Evolutionary conservation across 1,284 basidiomycete genomes (phyloP).

Genomic region (Rhodotorula glutinis): DNA sequence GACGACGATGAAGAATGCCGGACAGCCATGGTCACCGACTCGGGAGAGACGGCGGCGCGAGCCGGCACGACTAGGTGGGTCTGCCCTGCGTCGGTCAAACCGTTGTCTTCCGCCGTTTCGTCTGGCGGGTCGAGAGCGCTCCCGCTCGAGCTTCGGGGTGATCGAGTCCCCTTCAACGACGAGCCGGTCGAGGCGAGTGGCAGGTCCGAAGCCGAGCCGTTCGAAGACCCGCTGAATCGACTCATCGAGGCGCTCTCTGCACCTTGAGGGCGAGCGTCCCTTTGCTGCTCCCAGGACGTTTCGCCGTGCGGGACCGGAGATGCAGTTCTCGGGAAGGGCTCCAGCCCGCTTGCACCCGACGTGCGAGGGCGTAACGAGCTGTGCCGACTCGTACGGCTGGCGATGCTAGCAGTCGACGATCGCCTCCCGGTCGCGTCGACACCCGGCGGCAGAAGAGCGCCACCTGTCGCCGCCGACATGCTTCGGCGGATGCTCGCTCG

Average conservation of each 20-base stretch:
- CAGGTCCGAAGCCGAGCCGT: constrained; percentile 54
- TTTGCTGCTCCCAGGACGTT: constrained; percentile 35
- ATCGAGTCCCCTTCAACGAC: constrained; percentile 5
- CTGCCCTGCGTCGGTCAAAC: background rate
- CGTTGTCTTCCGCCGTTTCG: constrained; percentile 24
- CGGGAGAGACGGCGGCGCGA: constrained; percentile 8
- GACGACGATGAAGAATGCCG: constrained; percentile 10
- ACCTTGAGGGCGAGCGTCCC: background rate
- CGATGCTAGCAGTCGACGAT: constrained; percentile 20
- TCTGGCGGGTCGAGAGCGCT: constrained; percentile 26
- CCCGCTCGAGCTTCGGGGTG: constrained; percentile 21
- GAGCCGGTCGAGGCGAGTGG: constrained; percentile 30
- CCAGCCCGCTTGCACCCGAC: background rate
- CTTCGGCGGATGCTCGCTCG: constrained; percentile 66
- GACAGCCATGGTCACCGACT: constrained; percentile 14
- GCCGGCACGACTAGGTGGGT: background rate
- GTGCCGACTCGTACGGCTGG: constrained; percentile 17
- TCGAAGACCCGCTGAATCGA: constrained; percentile 66
- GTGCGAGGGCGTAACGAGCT: background rate
- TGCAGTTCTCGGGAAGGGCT: background rate
- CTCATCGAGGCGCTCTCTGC: constrained; percentile 48
- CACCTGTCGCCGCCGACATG: constrained; percentile 35
- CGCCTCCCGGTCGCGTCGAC: constrained; percentile 10
- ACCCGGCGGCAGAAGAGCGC: constrained; percentile 7
- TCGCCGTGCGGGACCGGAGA: background rate